Evolutionary conservation across 2,329 filamentous ascomycete genomes (phyloP).

Genomic region (Xylariaceae sp.): DNA sequence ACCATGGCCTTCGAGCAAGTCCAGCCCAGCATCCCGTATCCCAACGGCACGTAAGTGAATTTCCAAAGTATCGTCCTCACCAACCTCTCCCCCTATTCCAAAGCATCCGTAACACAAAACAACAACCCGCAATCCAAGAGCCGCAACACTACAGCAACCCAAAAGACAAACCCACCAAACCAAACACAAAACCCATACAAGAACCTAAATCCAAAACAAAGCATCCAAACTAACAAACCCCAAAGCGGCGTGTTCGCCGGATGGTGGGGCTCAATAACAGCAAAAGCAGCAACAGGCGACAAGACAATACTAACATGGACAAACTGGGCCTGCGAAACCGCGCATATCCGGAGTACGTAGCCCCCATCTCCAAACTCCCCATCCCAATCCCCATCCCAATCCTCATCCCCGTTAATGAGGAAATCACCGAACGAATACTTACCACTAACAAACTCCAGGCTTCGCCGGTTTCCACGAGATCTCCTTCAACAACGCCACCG

Average conservation of each 20-base stretch:
- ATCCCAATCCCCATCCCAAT: too few relatives aligned
- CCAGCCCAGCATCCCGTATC: constrained; percentile 6
- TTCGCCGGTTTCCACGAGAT: constrained; percentile 12
- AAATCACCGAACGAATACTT: background rate
- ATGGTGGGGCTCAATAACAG: constrained; percentile 2
- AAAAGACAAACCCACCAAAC: too few relatives aligned
- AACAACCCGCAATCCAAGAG: too few relatives aligned
- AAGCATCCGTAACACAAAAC: too few relatives aligned
- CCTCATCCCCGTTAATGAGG: too few relatives aligned
- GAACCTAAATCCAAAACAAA: background rate
- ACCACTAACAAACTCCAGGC: background rate
- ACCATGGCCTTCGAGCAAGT: constrained; percentile 7
- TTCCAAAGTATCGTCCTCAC: background rate
- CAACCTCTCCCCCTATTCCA: background rate
- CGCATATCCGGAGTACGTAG: constrained; percentile 4
- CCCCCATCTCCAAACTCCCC: background rate
- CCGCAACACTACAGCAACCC: too few relatives aligned
- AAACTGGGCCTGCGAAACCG: constrained; percentile 8
- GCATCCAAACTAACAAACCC: background rate
- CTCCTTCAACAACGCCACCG: constrained; percentile 6
- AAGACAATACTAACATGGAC: constrained; percentile 5
- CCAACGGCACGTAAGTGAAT: constrained; percentile 4
- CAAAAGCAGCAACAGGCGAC: background rate
- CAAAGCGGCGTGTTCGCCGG: constrained; percentile 4
- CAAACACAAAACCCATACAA: too few relatives aligned